A percentile compares a stretch with the other conserved stretches of the same genome.
Conservation (phyloP, 2,329 filamentous ascomycete species). For the Ophiostoma piceae region DNA sequence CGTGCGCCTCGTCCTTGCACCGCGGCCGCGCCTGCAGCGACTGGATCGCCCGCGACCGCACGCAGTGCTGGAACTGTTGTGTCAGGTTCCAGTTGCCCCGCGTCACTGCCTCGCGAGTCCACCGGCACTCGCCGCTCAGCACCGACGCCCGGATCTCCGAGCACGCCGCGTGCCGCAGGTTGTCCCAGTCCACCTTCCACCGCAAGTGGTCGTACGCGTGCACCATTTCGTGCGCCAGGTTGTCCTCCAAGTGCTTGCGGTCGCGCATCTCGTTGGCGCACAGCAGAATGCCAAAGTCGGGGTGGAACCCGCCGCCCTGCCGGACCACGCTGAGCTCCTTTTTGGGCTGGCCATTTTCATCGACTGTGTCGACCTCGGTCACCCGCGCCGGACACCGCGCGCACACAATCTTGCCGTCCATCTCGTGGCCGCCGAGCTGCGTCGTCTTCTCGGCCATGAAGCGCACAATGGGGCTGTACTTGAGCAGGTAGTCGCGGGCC, state of each 20-base stretch:
- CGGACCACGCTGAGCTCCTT: slow-evolving; percentile 48
- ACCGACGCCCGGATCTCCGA: slow-evolving; percentile 94
- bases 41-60: slow-evolving; percentile 71
- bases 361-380: slow-evolving; percentile 6
- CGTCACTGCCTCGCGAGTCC: slow-evolving; percentile 77
- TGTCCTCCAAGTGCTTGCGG: slow-evolving; percentile 81
- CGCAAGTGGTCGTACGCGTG: slow-evolving; percentile 91
- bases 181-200: slow-evolving; percentile 79
- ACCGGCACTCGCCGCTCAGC: slow-evolving; percentile 89
- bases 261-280: slow-evolving; percentile 88
- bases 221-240: slow-evolving; percentile 93
- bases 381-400: slow-evolving; percentile 64
- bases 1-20: slow-evolving; percentile 81
- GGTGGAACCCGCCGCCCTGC: slow-evolving; percentile 75
- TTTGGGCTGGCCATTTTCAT: neutral
- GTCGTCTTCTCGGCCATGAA: slow-evolving; percentile 80
- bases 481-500: slow-evolving; percentile 75
- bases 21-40: slow-evolving; percentile 72
- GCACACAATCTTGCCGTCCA: slow-evolving; percentile 78
- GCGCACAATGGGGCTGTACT: slow-evolving; percentile 77
- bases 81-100: slow-evolving; percentile 83
- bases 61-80: slow-evolving; percentile 90
- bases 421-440: slow-evolving; percentile 64
- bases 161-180: slow-evolving; percentile 85
- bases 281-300: slow-evolving; percentile 79